Evolutionary conservation across 1,284 basidiomycete genomes (phyloP).

Genomic region (Calocybe gambosa): DNA sequence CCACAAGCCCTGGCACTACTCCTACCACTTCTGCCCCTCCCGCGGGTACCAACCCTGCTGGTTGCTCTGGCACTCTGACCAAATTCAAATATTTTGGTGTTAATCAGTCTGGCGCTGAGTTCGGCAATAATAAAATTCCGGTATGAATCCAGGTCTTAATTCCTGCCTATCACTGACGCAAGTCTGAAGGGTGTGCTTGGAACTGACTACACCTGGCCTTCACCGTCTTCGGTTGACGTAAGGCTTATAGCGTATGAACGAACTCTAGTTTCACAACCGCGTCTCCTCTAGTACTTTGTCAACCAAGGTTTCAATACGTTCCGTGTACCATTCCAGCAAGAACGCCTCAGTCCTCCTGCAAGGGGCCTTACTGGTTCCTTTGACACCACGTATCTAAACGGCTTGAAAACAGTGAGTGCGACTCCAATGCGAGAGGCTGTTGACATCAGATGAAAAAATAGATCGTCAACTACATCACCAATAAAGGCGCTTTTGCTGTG

Average conservation of each 20-base stretch:
- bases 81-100: conserved; percentile 63
- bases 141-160: conserved; percentile 26
- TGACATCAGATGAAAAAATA: neutral
- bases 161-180: conserved; percentile 5
- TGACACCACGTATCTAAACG: conserved; percentile 45
- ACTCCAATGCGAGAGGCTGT: neutral
- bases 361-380: conserved; percentile 49
- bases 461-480: neutral
- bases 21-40: conserved; percentile 10
- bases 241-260: conserved; percentile 9
- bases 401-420: conserved; percentile 36
- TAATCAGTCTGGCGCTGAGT: conserved; percentile 56
- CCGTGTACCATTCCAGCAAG: conserved; percentile 56
- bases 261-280: neutral
- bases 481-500: neutral
- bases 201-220: conserved; percentile 45
- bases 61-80: conserved; percentile 35
- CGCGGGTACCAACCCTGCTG: conserved; percentile 21
- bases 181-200: conserved; percentile 31
- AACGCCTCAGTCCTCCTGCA: conserved; percentile 47
- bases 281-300: conserved; percentile 38
- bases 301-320: conserved; percentile 56
- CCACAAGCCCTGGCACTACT: conserved; percentile 4
- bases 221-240: conserved; percentile 39
- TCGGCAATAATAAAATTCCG: conserved; percentile 41